phyloP scores from a whole-genome alignment of 1,284 basidiomycete species.

The Paramarasmius palmivorus region DNA sequence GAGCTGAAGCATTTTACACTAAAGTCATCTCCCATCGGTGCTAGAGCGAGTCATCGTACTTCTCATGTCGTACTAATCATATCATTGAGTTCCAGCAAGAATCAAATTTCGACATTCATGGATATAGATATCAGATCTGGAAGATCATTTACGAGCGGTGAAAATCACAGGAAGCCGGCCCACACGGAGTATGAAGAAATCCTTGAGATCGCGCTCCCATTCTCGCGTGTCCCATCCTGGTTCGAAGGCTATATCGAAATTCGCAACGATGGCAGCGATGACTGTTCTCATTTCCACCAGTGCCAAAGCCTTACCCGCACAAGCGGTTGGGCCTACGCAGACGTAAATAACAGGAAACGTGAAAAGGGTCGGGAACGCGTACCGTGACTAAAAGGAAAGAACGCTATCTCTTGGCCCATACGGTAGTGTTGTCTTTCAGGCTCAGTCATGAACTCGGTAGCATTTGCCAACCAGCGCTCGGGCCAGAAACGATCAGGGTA shows the following conservation, averaged over 20 bases:
- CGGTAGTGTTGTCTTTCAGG: background rate
- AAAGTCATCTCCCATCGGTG: too few relatives aligned
- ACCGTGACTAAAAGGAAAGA: background rate
- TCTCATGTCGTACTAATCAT: too few relatives aligned
- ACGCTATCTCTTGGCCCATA: background rate
- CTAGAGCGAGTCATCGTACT: too few relatives aligned
- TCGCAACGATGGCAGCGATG: slow-evolving; percentile 30
- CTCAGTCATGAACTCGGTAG: background rate
- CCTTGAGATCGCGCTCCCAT: slow-evolving; percentile 32
- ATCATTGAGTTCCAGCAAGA: too few relatives aligned
- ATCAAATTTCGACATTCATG: too few relatives aligned
- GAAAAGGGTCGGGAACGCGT: background rate
- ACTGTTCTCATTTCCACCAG: slow-evolving; percentile 39
- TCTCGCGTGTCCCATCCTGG: slow-evolving; percentile 25
- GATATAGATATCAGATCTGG: too few relatives aligned
- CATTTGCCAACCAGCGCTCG: background rate
- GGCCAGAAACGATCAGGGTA: background rate
- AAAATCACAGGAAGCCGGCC: slow-evolving; percentile 7
- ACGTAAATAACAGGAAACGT: background rate
- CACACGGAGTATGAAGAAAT: slow-evolving; percentile 26
- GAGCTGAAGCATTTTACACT: too few relatives aligned
- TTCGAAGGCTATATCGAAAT: slow-evolving; percentile 31
- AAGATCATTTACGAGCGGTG: too few relatives aligned
- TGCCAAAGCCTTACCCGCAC: slow-evolving; percentile 40
- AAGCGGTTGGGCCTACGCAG: slow-evolving; percentile 32